Evolutionary conservation across 345 rosid species (phyloP).

Genomic region (Brassica napus): DNA sequence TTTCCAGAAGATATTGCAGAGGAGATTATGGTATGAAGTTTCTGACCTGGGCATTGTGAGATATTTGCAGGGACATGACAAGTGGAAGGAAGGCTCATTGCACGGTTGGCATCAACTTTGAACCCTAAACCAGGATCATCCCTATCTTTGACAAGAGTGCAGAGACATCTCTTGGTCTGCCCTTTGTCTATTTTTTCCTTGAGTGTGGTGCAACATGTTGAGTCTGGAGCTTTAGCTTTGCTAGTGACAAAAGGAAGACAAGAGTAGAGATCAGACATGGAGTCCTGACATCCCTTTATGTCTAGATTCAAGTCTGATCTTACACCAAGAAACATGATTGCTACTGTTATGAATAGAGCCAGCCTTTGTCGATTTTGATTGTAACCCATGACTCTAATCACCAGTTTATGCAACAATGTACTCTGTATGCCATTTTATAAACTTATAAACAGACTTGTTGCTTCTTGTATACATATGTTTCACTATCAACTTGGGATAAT

Average conservation of each 20-base stretch:
- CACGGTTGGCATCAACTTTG: constrained; percentile 48
- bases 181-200: constrained; percentile 33
- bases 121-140: constrained; percentile 46
- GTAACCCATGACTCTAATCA: constrained; percentile 23
- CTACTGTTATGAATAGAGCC: constrained; percentile 27
- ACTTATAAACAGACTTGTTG: not conserved
- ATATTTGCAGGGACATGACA: constrained; percentile 44
- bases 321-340: constrained; percentile 34
- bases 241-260: constrained; percentile 47
- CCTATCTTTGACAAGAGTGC: constrained; percentile 43
- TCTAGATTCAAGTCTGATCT: constrained; percentile 42
- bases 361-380: constrained; percentile 17
- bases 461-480: constrained; percentile 13
- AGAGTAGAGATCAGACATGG: constrained; percentile 42
- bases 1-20: not conserved
- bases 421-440: constrained; percentile 17
- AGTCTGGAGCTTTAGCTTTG: constrained; percentile 41
- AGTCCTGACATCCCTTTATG: constrained; percentile 42
- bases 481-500: constrained; percentile 2
- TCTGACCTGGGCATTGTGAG: constrained; percentile 46
- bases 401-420: not conserved
- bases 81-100: constrained; percentile 43
- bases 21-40: not conserved
- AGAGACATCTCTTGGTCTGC: constrained; percentile 47
- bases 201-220: constrained; percentile 43